Evolutionary conservation across 2,329 filamentous ascomycete genomes (phyloP), one percentile per base, ranked within the genome.

Genomic region (Arachnomyces sp.): DNA sequence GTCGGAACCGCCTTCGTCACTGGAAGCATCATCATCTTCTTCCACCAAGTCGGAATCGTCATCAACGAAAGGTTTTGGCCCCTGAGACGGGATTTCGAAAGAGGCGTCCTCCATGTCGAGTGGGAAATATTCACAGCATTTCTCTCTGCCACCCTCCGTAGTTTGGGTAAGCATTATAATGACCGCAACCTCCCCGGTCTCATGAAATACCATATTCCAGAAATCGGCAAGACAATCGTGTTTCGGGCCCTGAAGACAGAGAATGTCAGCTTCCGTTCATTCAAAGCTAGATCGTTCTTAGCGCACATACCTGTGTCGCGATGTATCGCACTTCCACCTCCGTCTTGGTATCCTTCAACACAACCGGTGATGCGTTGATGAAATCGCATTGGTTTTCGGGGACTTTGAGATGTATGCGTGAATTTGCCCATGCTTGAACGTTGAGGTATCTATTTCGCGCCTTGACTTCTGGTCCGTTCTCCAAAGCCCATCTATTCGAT

Each of bases 91-190:
- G 12, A 67, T 53, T 72, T 51, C 48, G 52, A 62, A 73, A 1
- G 71, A 71, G 3, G 72, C 61, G 7, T 75, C 67, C 3, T 76
- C 72, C 12, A 72, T 58, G 31, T 68, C 63, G 39, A 71, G 62
- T 0, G 89, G 89, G 50, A 89, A 95, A 63, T 98, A 98, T 33
- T 82, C 85, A 50, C 77, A 86, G 63, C 90, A 96, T 62, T 95
- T 95, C 61, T 93, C 79, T 53, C 77, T 70, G 43, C 77, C 75
- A 25, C 75, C 73, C 62, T 96, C 90, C 56, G 85, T 74, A 17
- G 87, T 90, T 58, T 88, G 86, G 2, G 90, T 98, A 46, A 98
- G 77, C 86, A 96, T 95, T 42, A 96, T 82, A 39, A 96, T 82
- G 42, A 96, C 86, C 1, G 80, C 87, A 2, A 83, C 78, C 34